These are phyloP conservation scores for Acidiella bohemica DNA, from an alignment of 495 filamentous ascomycete species.

Conservation along the genomic window DNA sequence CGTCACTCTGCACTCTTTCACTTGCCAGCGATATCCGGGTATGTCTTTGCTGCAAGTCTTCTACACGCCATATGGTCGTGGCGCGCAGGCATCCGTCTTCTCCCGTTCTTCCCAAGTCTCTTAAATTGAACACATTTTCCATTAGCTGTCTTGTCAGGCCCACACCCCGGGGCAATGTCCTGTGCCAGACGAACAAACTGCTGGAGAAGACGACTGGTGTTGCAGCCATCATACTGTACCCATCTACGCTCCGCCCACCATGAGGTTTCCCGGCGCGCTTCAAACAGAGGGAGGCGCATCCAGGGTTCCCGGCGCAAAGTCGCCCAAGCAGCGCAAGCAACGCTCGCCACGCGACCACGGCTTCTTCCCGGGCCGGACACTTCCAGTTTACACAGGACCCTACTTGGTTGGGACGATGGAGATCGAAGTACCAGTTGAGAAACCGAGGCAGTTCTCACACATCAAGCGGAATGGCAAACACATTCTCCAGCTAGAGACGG, in stretches of 20 bases:
- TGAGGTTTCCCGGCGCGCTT: constrained; percentile 7
- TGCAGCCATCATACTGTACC: too few species aligned
- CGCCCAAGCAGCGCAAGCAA: constrained; percentile 26
- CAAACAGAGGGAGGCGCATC: constrained; percentile 5
- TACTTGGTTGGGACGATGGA: constrained; percentile 31
- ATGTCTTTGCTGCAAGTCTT: too few species aligned
- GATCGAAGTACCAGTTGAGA: constrained; percentile 29
- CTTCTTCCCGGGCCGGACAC: constrained; percentile 21
- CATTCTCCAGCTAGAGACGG: constrained; percentile 28
- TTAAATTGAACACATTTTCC: too few species aligned
- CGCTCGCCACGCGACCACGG: constrained; percentile 23
- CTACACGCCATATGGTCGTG: too few species aligned
- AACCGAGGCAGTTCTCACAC: constrained; percentile 27
- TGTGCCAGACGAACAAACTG: too few species aligned
- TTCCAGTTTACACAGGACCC: constrained; percentile 29
- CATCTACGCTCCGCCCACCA: not conserved
- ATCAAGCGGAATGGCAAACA: constrained; percentile 27
- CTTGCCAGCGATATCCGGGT: too few species aligned
- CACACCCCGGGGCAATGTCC: too few species aligned
- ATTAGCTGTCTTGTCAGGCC: too few species aligned
- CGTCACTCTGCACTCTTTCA: too few species aligned
- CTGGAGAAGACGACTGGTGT: too few species aligned
- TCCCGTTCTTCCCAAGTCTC: too few species aligned
- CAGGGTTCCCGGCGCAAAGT: constrained; percentile 11
- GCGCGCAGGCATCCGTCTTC: too few species aligned